These are phyloP conservation scores for Schrenkiella parvula DNA, from an alignment of 345 rosid genomes.

Conservation along the genomic window DNA sequence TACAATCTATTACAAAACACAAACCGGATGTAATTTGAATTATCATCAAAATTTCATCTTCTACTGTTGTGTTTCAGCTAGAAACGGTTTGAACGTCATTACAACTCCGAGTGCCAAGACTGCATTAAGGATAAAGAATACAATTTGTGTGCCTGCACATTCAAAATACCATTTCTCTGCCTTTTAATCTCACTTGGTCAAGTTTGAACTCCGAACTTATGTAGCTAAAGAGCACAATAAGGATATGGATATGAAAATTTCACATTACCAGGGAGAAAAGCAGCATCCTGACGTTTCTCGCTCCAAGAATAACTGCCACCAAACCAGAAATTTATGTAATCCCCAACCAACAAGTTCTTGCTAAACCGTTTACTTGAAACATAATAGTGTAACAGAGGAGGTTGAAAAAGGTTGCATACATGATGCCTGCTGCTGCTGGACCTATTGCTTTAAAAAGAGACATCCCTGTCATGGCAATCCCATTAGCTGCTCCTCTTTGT, in stretches of 20 bases:
- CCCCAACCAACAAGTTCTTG: neutral
- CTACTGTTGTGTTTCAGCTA: constrained; percentile 20
- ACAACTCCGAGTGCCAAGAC: constrained; percentile 52
- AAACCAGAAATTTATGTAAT: neutral
- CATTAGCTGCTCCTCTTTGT: constrained; percentile 69
- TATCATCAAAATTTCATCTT: neutral
- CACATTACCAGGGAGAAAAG: constrained; percentile 42
- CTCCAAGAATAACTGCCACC: constrained; percentile 42
- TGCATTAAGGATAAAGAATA: constrained; percentile 57
- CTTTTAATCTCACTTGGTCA: neutral
- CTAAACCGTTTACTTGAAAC: neutral
- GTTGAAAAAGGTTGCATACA: constrained; percentile 35
- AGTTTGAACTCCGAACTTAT: neutral
- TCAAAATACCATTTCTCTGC: neutral
- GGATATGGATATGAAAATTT: neutral
- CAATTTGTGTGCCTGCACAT: constrained; percentile 57
- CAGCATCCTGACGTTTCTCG: constrained; percentile 41
- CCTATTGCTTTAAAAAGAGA: constrained; percentile 61
- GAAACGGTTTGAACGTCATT: constrained; percentile 76
- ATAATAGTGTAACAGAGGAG: neutral
- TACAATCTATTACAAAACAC: neutral
- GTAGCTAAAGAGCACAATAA: neutral
- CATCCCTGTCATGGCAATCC: constrained; percentile 63
- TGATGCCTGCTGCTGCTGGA: constrained; percentile 61
- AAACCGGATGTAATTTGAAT: neutral